A percentile compares a stretch with the other conserved stretches of the same genome.
phyloP scores from a whole-genome alignment of 495 filamentous ascomycete genomes.

The Tuber microsphaerosporum region DNA sequence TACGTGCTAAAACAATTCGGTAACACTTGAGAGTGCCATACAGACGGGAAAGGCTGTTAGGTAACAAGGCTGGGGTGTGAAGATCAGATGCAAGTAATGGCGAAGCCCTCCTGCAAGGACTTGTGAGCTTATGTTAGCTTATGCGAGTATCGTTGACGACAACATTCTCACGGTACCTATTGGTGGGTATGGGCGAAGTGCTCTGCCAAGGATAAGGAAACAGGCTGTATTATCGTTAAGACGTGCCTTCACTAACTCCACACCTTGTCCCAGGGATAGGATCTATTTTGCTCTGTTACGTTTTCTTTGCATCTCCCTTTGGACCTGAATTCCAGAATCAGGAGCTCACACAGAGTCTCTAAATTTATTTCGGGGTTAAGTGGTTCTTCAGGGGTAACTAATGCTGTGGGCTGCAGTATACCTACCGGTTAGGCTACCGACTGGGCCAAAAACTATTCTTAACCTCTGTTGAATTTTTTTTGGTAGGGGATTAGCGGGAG shows the following conservation, averaged over 20 bases:
- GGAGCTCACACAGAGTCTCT: neutral
- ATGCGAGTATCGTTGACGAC: neutral
- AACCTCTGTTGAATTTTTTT: neutral
- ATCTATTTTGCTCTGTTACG: neutral
- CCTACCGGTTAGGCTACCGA: neutral
- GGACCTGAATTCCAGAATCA: neutral
- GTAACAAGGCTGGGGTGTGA: neutral
- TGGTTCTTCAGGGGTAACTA: neutral
- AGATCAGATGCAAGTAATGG: neutral
- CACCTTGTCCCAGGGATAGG: neutral
- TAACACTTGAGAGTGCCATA: neutral
- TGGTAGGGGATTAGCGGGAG: neutral
- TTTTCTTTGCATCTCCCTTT: neutral
- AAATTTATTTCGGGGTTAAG: neutral
- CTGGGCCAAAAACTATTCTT: neutral
- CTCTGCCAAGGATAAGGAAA: neutral
- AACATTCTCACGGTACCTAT: neutral
- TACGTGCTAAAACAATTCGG: neutral
- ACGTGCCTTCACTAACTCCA: neutral
- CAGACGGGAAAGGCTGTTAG: neutral
- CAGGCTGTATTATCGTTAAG: neutral
- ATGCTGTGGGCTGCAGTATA: neutral
- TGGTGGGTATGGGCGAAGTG: neutral
- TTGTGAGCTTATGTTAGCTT: neutral
- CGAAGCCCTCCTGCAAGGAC: neutral